These are phyloP conservation scores for Yarrowia hollandica DNA, from an alignment of 805 yeast genomes.

Conservation along the genomic window DNA sequence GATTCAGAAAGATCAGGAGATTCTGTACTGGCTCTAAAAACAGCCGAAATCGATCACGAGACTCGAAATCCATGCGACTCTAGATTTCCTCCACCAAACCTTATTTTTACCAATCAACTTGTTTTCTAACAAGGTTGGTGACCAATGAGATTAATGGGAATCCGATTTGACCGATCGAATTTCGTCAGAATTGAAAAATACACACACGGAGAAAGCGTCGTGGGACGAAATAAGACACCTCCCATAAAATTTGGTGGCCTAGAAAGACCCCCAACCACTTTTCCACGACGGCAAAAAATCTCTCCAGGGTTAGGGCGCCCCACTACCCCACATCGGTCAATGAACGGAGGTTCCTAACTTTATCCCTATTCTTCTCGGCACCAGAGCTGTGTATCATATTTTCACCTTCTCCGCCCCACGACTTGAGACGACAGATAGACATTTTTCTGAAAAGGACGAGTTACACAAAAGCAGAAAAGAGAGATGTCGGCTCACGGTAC, in stretches of 20 bases:
- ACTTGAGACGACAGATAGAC: too few species aligned
- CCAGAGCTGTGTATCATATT: too few species aligned
- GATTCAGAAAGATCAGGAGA: neutral
- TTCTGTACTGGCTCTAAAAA: neutral
- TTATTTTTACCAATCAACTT: neutral
- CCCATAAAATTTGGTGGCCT: too few species aligned
- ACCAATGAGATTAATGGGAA: conserved; percentile 12
- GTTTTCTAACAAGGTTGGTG: conserved; percentile 9
- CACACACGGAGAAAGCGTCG: too few species aligned
- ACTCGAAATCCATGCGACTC: too few species aligned
- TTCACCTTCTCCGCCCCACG: too few species aligned
- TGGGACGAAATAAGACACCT: too few species aligned
- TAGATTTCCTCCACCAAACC: conserved; percentile 2
- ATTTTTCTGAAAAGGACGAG: too few species aligned
- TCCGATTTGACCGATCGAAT: neutral
- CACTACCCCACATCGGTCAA: conserved; percentile 26
- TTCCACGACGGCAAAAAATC: too few species aligned
- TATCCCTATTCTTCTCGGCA: conserved; percentile 10
- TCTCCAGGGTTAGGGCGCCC: conserved; percentile 7
- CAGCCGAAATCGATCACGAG: neutral
- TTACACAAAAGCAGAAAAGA: too few species aligned
- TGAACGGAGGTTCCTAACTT: conserved; percentile 20
- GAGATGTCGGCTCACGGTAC: conserved; percentile 14
- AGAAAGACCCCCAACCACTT: neutral
- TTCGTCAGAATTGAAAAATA: too few species aligned